These are phyloP conservation scores for Neostapfia colusana DNA, from an alignment of 176 grass and related monocot genomes.

Conservation along the genomic window DNA sequence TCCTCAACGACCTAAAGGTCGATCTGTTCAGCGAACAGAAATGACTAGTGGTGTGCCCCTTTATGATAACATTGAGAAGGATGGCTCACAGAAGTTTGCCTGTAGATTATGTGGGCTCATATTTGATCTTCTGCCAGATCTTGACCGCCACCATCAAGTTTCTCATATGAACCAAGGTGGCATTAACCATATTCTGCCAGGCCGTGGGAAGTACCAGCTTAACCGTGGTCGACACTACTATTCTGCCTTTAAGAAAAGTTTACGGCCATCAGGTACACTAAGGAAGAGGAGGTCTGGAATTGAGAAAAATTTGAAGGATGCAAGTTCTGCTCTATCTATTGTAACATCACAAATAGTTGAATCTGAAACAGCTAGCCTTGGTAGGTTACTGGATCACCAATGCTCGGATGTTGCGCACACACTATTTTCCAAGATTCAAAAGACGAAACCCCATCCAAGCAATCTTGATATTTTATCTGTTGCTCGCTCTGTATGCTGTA, in stretches of 20 bases:
- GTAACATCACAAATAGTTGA: constrained; percentile 44
- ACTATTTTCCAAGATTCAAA: constrained; percentile 82
- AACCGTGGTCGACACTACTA: constrained; percentile 78
- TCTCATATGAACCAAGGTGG: constrained; percentile 61
- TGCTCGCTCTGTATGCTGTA: constrained; percentile 82
- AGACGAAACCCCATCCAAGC: constrained; percentile 84
- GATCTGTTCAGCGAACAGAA: constrained; percentile 46
- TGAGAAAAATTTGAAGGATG: constrained; percentile 58
- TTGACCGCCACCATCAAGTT: constrained; percentile 76
- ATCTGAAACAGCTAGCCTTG: constrained; percentile 58
- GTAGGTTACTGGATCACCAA: constrained; percentile 58
- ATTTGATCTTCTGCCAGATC: constrained; percentile 84
- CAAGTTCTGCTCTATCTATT: constrained; percentile 39
- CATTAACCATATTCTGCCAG: constrained; percentile 44
- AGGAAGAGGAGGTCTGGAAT: constrained; percentile 60
- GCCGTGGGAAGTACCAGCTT: constrained; percentile 80
- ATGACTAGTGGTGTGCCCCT: constrained; percentile 41
- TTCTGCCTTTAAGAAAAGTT: constrained; percentile 71
- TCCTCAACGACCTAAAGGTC: constrained; percentile 47
- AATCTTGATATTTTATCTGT: constrained; percentile 78
- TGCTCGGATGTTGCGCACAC: constrained; percentile 69
- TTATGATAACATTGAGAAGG: constrained; percentile 44
- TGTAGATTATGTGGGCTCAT: constrained; percentile 72
- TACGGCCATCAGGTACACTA: constrained; percentile 49
- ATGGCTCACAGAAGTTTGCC: constrained; percentile 61